Evolutionary conservation across 163 green algal species (phyloP).

Genomic region (Volvox carteri): DNA sequence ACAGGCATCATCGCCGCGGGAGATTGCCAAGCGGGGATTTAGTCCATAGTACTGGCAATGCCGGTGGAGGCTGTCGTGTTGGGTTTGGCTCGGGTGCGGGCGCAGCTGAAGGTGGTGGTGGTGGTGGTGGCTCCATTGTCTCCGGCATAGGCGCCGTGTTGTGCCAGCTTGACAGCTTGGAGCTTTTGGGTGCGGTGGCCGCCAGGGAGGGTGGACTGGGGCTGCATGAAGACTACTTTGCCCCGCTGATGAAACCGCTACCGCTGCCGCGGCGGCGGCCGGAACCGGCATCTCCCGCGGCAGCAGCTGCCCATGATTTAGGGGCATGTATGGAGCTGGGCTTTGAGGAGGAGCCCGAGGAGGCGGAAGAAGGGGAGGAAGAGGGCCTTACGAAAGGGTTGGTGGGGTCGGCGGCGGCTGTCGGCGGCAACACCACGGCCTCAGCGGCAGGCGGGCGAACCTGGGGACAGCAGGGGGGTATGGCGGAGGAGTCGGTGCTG

Average conservation of each 20-base stretch:
- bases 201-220: constrained; percentile 1
- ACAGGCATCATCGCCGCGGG: too few species aligned
- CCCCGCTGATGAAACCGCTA: not conserved
- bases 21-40: too few species aligned
- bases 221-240: constrained; percentile 2
- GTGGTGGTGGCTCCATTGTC: not conserved
- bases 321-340: not conserved
- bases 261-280: not conserved
- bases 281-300: not conserved
- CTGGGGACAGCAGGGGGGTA: too few species aligned
- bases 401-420: not conserved
- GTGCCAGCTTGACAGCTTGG: constrained; percentile 26
- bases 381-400: not conserved
- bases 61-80: too few species aligned
- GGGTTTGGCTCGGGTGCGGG: too few species aligned
- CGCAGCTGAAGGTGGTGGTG: not conserved
- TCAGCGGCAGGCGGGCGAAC: too few species aligned
- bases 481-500: not conserved
- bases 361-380: too few species aligned
- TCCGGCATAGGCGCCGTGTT: not conserved
- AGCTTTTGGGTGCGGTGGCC: constrained; percentile 26
- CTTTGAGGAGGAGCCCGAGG: not conserved
- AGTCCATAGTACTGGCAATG: too few species aligned
- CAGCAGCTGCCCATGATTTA: not conserved
- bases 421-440: too few species aligned